Evolutionary conservation across 306 rosid species (phyloP), one percentile per base, ranked within the genome.

Genomic region (Medicago lupulina): DNA sequence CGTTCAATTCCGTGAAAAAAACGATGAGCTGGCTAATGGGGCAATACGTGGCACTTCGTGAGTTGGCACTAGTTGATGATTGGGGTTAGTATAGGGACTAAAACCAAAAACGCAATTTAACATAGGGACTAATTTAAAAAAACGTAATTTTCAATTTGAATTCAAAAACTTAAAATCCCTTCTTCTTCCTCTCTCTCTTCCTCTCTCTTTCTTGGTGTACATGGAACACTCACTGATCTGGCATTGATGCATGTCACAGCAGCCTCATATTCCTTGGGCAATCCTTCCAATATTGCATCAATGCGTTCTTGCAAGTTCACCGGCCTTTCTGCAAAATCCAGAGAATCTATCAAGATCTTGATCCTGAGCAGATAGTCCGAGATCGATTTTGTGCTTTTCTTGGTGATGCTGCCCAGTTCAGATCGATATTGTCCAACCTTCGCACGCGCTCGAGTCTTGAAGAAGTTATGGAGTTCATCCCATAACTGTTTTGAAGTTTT

Each of bases 321-420:
- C 8, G 65, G 39, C 5, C 6, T 9, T 3, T 28, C 66, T 3
- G 40, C 40, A 60, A 60, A 9, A 25, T 14, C 40, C 2, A 60
- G 66, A 64, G 7, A 4, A n/a, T 64, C 70, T 38, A 36, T 36
- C 70, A 64, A 47, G 2, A n/a, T 36, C 23, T 64, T 64, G 49
- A 38, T 38, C 38, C 70, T 38, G 9, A 38, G 46, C n/a, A 38
- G n/a, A 64, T 64, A 64, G 0, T 36, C 47, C 1, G 15, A 38
- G 49, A 64, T 4, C 4, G 49, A 38, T 8, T 36, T 15, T 0
- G 49, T n/a, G 49, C 9, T 18, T 40, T 18, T 66, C 36, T 41
- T 66, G 11, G 0, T 21, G 6, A 19, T 19, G 6, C 12, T 66
- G 9, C 12, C 5, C 3, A 41, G 9, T 12, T 66, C 54, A 5